Evolutionary conservation across 768 basidiomycete species (phyloP), one percentile per base, ranked within the genome.

Genomic region (Pleurotus ostreatus): DNA sequence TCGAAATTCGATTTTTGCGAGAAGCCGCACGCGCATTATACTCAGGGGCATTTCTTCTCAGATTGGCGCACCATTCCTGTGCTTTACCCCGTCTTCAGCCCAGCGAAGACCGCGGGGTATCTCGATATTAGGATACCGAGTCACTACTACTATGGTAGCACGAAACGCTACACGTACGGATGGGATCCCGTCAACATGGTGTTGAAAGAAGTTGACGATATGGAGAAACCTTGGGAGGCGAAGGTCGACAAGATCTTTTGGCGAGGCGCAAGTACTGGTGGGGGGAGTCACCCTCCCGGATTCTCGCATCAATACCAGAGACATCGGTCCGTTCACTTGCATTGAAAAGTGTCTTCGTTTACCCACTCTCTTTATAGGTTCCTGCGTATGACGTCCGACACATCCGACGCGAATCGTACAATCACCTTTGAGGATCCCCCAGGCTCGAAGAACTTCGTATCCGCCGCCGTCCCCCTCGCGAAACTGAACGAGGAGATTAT

Each of bases 191-290:
- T 87, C 16, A 85, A 88, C 58, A 72, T 85, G 60, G 80, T 87
- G 57, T 73, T 88, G 59, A 85, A 86, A 61, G 85, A 85, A 5
- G 80, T 89, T 2, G 96, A 98, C 61, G 77, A 84, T 53, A 89
- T 92, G 86, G 95, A 98, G 64, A 68, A 83, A 0, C 82, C 89
- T 1, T 99, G 96, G 96, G 88, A 91, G 54, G 73, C 86, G 58
- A 98, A 98, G 74, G 72, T 75, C n/a, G 82, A 93, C 66, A 83
- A 82, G 65, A 81, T 98, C 41, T 95, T 95, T 69, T 99, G 96
- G 93, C 76, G 97, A 45, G 97, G 97, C 9, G 93, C 94, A 2
- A 96, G 93, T 0, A 98, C 96, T 0, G 97, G 97, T 55, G 95
- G 95, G 1, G 94, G 94, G 26, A 90, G 80, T 59, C 86, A 86